Evolutionary conservation across 257 asterid genomes (phyloP).

Genomic region (Nicotiana obtusifolia): DNA sequence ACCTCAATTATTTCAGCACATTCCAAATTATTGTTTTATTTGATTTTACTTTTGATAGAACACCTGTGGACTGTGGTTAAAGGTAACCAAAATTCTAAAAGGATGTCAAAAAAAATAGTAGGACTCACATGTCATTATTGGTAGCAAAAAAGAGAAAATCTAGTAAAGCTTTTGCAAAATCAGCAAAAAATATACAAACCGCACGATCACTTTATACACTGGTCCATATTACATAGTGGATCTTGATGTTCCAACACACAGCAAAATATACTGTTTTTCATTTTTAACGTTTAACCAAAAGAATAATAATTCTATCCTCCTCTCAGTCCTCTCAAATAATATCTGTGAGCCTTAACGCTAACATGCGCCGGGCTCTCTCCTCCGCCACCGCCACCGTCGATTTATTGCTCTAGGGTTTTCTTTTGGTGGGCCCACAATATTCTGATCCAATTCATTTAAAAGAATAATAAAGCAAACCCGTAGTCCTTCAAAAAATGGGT

Average conservation of each 20-base stretch:
- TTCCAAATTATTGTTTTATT: no score
- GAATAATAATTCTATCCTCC: not conserved
- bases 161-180: not conserved
- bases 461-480: not conserved
- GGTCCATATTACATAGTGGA: not conserved
- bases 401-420: slow-evolving; percentile 10
- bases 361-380: slow-evolving; percentile 48
- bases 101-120: not conserved
- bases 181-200: not conserved
- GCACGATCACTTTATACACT: not conserved
- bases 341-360: slow-evolving; percentile 41
- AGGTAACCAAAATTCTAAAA: not conserved
- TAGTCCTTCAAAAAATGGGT: slow-evolving; percentile 33
- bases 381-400: slow-evolving; percentile 14
- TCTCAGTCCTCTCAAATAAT: slow-evolving; percentile 10
- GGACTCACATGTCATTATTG: not conserved
- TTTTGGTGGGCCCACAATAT: not conserved
- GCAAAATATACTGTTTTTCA: not conserved
- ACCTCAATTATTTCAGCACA: no score
- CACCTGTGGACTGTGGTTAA: not conserved
- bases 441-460: slow-evolving; percentile 11
- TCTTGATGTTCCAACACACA: not conserved
- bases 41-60: not conserved
- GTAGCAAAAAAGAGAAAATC: not conserved
- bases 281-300: not conserved